These are phyloP conservation scores for Naganishia vaughanmartiniae DNA, from an alignment of 768 basidiomycete species.

Conservation along the genomic window DNA sequence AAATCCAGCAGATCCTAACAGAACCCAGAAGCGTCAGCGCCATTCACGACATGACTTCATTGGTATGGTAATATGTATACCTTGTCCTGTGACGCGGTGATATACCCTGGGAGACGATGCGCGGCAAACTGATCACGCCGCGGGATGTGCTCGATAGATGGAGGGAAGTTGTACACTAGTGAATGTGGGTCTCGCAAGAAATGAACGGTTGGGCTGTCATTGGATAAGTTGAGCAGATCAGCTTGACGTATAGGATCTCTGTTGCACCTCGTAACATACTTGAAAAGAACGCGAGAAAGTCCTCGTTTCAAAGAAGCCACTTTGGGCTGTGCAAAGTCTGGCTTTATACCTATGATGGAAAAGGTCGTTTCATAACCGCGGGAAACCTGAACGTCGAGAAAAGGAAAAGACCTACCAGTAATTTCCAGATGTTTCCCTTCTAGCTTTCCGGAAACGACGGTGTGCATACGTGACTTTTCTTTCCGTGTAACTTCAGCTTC, in stretches of 20 bases:
- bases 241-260: background rate
- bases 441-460: background rate
- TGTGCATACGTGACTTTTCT: background rate
- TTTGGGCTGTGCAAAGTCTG: conserved; percentile 43
- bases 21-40: background rate
- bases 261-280: conserved; percentile 56
- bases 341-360: background rate
- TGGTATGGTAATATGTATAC: conserved; percentile 56
- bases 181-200: conserved; percentile 84
- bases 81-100: conserved; percentile 71
- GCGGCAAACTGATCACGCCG: conserved; percentile 80
- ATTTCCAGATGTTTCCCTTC: conserved; percentile 5
- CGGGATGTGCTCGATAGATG: conserved; percentile 70
- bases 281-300: conserved; percentile 71
- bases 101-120: conserved; percentile 68
- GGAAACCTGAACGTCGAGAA: background rate
- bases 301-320: conserved; percentile 66
- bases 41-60: background rate
- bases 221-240: conserved; percentile 4
- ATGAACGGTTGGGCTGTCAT: conserved; percentile 74
- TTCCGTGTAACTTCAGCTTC: background rate
- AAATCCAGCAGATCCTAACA: conserved; percentile 65
- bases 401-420: background rate
- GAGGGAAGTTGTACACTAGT: conserved; percentile 77
- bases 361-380: background rate